These are phyloP conservation scores for Trypanosoma platydactyli DNA, from an alignment of 208 protist species.

Conservation along the genomic window DNA sequence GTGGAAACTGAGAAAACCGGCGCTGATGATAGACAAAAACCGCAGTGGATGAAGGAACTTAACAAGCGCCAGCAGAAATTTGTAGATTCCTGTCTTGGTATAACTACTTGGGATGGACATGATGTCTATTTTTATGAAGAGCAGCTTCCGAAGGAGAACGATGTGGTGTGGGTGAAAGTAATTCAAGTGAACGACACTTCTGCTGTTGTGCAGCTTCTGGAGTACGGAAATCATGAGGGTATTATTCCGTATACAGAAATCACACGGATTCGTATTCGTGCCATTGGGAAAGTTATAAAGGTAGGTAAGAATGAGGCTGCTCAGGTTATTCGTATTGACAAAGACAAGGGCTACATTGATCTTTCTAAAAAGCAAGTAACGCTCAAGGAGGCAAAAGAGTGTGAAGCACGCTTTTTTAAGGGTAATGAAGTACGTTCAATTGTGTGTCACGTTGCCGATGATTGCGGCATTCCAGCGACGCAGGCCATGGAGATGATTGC, in stretches of 20 bases:
- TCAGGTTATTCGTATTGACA: conserved; percentile 98
- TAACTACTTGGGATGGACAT: conserved; percentile 77
- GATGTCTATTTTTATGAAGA: conserved; percentile 75
- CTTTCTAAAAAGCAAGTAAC: conserved; percentile 97
- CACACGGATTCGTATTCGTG: conserved; percentile 96
- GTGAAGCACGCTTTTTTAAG: conserved; percentile 95
- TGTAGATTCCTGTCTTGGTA: conserved; percentile 65
- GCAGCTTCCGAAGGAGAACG: conserved; percentile 93
- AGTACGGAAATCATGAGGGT: conserved; percentile 99
- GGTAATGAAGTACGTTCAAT: conserved; percentile 96
- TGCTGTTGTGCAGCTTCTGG: conserved; percentile 94
- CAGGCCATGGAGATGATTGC: conserved; percentile 93
- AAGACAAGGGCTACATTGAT: conserved; percentile 99
- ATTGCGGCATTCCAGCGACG: conserved; percentile 59
- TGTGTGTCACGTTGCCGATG: conserved; percentile 94
- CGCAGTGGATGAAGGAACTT: conserved; percentile 71
- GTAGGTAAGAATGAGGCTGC: conserved; percentile 96
- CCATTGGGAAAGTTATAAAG: conserved; percentile 98
- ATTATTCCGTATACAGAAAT: conserved; percentile 99
- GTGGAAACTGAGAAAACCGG: conserved; percentile 46
- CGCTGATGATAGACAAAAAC: conserved; percentile 35
- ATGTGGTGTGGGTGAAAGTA: conserved; percentile 98
- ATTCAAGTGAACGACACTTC: conserved; percentile 92
- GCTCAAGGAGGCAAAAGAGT: conserved; percentile 93
- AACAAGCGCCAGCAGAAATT: conserved; percentile 85